phyloP scores from a whole-genome alignment of 371 early-diverging fungal genomes.

The Rhizopus stolonifer region DNA sequence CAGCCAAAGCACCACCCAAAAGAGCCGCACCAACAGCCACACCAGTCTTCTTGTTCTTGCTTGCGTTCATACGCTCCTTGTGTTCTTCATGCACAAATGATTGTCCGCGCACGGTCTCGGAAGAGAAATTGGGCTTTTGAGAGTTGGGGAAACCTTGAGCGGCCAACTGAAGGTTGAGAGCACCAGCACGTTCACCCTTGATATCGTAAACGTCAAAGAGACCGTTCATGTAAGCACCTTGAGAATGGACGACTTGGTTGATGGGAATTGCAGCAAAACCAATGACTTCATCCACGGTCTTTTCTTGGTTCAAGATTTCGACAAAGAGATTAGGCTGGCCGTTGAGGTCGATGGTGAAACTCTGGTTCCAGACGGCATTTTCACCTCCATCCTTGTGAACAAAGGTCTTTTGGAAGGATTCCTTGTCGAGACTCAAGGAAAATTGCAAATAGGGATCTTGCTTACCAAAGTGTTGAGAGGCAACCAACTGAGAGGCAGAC shows the following conservation, averaged over 20 bases:
- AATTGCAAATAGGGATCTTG: slow-evolving; percentile 61
- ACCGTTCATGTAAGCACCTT: slow-evolving; percentile 49
- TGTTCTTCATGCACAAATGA: slow-evolving; percentile 53
- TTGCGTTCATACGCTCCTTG: slow-evolving; percentile 47
- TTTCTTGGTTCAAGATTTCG: slow-evolving; percentile 59
- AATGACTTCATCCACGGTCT: slow-evolving; percentile 47
- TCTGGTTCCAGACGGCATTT: slow-evolving; percentile 57
- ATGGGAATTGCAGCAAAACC: slow-evolving; percentile 65
- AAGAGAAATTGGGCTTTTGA: slow-evolving; percentile 20
- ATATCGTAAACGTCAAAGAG: slow-evolving; percentile 47
- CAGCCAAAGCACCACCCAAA: slow-evolving; percentile 44
- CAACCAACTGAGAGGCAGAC: slow-evolving; percentile 40
- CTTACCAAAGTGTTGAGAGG: slow-evolving; percentile 53
- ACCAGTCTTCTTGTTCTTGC: slow-evolving; percentile 46
- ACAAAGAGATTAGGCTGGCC: slow-evolving; percentile 54
- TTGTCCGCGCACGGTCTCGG: slow-evolving; percentile 42
- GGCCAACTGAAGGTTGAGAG: slow-evolving; percentile 47
- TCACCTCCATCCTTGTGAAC: slow-evolving; percentile 58
- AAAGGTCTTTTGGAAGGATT: slow-evolving; percentile 54
- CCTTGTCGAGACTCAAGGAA: slow-evolving; percentile 44
- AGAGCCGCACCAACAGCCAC: slow-evolving; percentile 49
- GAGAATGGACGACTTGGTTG: slow-evolving; percentile 52
- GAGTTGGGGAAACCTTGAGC: slow-evolving; percentile 53
- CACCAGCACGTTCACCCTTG: slow-evolving; percentile 51
- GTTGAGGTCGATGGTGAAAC: slow-evolving; percentile 44